Conservation (phyloP, 2,329 filamentous ascomycete species). For the Xylariaceae sp. region DNA sequence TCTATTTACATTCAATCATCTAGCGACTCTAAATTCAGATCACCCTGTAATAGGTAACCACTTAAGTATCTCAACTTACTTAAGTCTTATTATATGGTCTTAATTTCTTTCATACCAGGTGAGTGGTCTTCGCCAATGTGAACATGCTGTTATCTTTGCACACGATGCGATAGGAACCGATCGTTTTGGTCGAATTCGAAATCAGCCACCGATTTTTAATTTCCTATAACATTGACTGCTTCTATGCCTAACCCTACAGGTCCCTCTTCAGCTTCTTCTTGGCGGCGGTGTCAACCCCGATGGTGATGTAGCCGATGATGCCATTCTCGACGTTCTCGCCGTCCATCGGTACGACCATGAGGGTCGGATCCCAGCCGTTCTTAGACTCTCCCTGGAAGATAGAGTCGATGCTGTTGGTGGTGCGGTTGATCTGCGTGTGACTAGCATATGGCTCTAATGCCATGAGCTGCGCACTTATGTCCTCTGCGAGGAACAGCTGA, state of each 20-base stretch:
- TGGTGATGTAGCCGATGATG: conserved; percentile 41
- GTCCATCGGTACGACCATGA: conserved; percentile 38
- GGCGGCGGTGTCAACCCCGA: conserved; percentile 35
- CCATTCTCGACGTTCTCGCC: conserved; percentile 40
- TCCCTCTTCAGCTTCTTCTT: conserved; percentile 2
- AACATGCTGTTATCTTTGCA: no score
- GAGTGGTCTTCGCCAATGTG: no score
- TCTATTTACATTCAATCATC: no score
- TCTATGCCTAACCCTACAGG: neutral
- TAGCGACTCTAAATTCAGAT: no score
- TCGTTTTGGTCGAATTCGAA: no score
- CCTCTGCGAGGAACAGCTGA: conserved; percentile 21
- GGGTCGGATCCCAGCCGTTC: conserved; percentile 36
- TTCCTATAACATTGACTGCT: neutral
- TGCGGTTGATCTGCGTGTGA: conserved; percentile 41
- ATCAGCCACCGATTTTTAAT: neutral
- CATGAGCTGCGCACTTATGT: conserved; percentile 35
- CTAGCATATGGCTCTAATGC: conserved; percentile 38
- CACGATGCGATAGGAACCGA: no score
- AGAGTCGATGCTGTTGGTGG: conserved; percentile 34
- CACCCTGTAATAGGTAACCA: no score
- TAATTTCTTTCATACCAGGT: no score
- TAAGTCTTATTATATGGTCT: no score
- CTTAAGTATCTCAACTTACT: no score
- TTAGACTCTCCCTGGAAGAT: conserved; percentile 21